Evolutionary conservation across 345 rosid genomes (phyloP).

Genomic region (Barbarea vulgaris): DNA sequence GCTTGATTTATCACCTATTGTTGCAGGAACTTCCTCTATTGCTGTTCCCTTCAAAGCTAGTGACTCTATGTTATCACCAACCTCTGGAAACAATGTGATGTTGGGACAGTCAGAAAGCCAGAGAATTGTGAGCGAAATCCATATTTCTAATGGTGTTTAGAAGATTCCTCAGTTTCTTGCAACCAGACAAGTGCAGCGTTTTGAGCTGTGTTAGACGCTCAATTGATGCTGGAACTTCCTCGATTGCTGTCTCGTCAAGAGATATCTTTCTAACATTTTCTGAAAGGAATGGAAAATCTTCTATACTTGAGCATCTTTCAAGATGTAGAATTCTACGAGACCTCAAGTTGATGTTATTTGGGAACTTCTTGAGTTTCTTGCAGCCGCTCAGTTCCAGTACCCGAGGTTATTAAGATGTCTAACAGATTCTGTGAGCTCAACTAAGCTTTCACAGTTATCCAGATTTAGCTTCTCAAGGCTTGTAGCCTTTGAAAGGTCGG

Average conservation of each 20-base stretch:
- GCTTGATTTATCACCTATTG: background rate
- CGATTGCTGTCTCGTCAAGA: background rate
- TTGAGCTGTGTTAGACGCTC: background rate
- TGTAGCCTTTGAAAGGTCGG: background rate
- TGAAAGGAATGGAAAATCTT: background rate
- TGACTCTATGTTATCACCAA: slow-evolving; percentile 1
- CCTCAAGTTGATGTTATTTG: background rate
- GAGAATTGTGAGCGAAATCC: background rate
- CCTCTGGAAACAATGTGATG: slow-evolving; percentile 2
- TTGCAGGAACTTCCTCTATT: slow-evolving; percentile 6
- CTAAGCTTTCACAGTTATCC: background rate
- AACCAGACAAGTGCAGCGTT: background rate
- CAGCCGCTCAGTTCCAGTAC: background rate
- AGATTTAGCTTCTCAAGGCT: background rate
- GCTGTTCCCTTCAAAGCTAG: background rate
- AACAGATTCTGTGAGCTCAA: background rate
- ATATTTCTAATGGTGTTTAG: background rate
- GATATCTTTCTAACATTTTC: background rate
- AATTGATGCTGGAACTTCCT: background rate
- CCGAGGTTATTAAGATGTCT: background rate
- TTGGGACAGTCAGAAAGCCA: background rate
- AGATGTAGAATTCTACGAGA: background rate
- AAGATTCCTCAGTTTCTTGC: slow-evolving; percentile 14
- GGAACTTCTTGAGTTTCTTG: background rate
- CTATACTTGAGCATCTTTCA: background rate